phyloP scores from a whole-genome alignment of 129 eudicot species.

The Logfia minima region DNA sequence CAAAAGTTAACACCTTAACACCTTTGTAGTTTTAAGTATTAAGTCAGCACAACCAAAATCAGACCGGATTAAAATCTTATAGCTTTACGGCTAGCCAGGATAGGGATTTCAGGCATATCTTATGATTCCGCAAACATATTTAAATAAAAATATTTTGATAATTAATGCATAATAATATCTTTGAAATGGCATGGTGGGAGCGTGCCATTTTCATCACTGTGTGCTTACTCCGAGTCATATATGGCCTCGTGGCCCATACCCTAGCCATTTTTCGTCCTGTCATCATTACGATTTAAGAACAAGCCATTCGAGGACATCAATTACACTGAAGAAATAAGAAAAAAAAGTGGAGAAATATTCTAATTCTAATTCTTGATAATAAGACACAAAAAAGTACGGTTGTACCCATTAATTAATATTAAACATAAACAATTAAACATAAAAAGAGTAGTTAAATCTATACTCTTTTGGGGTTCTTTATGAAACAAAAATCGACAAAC shows the following conservation, averaged over 20 bases:
- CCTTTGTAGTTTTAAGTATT: no score
- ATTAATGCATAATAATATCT: not conserved
- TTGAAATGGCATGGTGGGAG: slow-evolving; percentile 20
- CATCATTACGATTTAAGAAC: slow-evolving; percentile 20
- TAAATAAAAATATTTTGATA: no score
- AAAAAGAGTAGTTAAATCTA: no score
- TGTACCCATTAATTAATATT: no score
- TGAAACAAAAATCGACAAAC: no score
- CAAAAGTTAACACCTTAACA: no score
- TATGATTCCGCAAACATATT: not conserved
- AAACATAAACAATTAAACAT: no score
- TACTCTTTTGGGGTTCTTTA: no score
- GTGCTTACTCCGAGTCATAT: not conserved
- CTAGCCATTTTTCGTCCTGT: slow-evolving; percentile 12
- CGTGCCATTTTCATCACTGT: not conserved
- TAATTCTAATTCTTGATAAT: not conserved
- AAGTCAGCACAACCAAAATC: no score
- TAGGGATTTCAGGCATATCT: no score
- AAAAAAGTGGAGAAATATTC: slow-evolving; percentile 24
- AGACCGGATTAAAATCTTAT: no score
- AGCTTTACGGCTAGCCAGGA: no score
- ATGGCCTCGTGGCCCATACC: slow-evolving; percentile 22
- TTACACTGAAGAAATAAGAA: not conserved
- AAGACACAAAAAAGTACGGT: not conserved
- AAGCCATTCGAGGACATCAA: slow-evolving; percentile 21